Evolutionary conservation across 2,329 filamentous ascomycete species (phyloP), one percentile per base, ranked within the genome.

Genomic region (Cladobotryum mycophilum): DNA sequence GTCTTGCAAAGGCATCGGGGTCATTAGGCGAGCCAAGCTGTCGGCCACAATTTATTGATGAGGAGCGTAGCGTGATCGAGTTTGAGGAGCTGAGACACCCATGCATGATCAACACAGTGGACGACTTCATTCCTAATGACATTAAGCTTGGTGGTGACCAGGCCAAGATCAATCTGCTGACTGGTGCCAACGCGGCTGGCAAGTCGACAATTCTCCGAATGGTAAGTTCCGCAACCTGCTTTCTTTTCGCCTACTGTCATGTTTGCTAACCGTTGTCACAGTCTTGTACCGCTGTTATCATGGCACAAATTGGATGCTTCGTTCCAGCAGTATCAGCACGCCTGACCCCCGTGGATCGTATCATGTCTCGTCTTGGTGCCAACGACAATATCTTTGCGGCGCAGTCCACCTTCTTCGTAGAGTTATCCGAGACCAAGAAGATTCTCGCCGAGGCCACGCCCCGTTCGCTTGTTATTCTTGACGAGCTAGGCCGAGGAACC

Each of bases 301-400:
- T 99, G 82, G 93, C 93, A 1, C 93, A 99, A 65, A 86, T 99
- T 30, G 93, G 93, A 49, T 96, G 92, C 67, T 87, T 95, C 59
- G 82, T 99, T 1, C 93, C 93, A 1, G 91, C 89, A 53, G 76
- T 79, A 15, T 89, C 84, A 3, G 93, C 93, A 1, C 83, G 79
- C 3, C 77, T 99, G 41, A 97, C 92, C 0, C 92, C 93, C 0
- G 84, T 95, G 3, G 93, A 99, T 66, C 88, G 93, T 49, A 97
- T 99, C 74, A 99, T 99, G 93, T 97, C 92, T 9, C 89, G 93
- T 42, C 82, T 99, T 0, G 93, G 93, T 9, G 93, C 93, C 44
- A 96, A 97, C 63, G 93, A 99, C 80, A 97, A 97, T 69, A 99
- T 99, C 61, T 97, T 99, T 65, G 93, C 92, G 1, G 89, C 92